Evolutionary conservation across 495 filamentous ascomycete genomes (phyloP), one percentile per base, ranked within the genome.

Genomic region (Penicillium robsamsonii): DNA sequence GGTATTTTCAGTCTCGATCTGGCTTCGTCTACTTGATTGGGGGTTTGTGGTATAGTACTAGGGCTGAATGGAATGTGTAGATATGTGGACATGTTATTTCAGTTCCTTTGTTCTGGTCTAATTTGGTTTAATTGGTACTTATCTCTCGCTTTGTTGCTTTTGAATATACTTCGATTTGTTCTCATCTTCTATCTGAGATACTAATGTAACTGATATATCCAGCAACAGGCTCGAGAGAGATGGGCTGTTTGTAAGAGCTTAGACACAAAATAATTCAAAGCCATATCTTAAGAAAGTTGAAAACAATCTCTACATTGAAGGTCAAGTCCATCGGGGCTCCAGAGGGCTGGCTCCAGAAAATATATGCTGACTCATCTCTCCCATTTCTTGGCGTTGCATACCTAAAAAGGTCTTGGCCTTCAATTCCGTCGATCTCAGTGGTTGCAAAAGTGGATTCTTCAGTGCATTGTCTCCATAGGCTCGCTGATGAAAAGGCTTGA

Each of bases 1-100:
- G 60, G 60, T 37, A 41, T 50, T n/a, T 58, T 61, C 38, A 30
- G 46, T 15, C 45, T 62, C 17, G 50, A 57, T 37, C 24, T 54
- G 15, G 24, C 43, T 2, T n/a, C 45, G 4, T 47, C 45, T 33
- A 13, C 45, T 27, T 30, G 24, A 33, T 45, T 38, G 35, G n/a
- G 15, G n/a, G 7, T n/a, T 17, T n/a, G 35, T 9, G n/a, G 7
- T 1, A 8, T 8, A 4, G 18, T 5, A 22, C 12, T 57, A 40
- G 64, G 68, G 24, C 55, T 45, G 1, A 57, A 13, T 1, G 0
- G 3, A 37, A 4, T n/a, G 33, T 37, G 33, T 37, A 8, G 15
- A 17, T 17, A 38, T 5, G 6, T 17, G 35, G 41, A 24, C 5
- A 43, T 22, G 18, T 9, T 43, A 43, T 43, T 24, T 38, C 8